Evolutionary conservation across 2,329 filamentous ascomycete species (phyloP).

Genomic region (Hymenoscyphus scutula): DNA sequence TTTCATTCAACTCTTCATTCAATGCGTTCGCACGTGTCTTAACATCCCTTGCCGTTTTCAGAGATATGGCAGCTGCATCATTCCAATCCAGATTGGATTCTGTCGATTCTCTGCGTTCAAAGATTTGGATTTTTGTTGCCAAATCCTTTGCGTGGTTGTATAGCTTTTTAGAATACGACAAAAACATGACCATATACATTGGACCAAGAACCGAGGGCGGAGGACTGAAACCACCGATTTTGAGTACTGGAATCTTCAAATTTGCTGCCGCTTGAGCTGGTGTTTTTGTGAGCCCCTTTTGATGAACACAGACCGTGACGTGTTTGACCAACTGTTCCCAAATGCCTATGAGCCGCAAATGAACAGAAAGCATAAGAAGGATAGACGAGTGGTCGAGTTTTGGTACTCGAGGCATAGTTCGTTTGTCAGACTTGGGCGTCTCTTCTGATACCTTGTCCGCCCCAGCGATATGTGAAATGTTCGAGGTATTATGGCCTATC

Average conservation of each 20-base stretch:
- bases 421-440: no score
- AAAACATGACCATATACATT: slow-evolving; percentile 28
- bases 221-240: slow-evolving; percentile 25
- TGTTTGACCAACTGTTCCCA: slow-evolving; percentile 28
- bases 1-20: no score
- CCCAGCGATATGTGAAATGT: neutral
- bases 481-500: neutral
- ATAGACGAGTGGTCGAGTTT: slow-evolving; percentile 24
- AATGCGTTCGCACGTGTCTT: slow-evolving; percentile 16
- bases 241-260: slow-evolving; percentile 15
- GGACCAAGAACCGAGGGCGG: slow-evolving; percentile 17
- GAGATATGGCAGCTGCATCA: slow-evolving; percentile 1
- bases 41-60: slow-evolving; percentile 22
- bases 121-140: neutral
- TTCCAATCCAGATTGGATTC: neutral
- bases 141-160: slow-evolving; percentile 22
- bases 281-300: slow-evolving; percentile 14
- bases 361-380: slow-evolving; percentile 29
- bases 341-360: slow-evolving; percentile 28
- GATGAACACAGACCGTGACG: slow-evolving; percentile 21
- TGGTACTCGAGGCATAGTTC: slow-evolving; percentile 1
- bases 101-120: neutral
- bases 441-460: neutral
- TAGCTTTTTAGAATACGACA: slow-evolving; percentile 22
- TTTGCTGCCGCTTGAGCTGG: slow-evolving; percentile 6